Conservation (phyloP, 345 rosid genomes). For the Rhodomyrtus tomentosa region DNA sequence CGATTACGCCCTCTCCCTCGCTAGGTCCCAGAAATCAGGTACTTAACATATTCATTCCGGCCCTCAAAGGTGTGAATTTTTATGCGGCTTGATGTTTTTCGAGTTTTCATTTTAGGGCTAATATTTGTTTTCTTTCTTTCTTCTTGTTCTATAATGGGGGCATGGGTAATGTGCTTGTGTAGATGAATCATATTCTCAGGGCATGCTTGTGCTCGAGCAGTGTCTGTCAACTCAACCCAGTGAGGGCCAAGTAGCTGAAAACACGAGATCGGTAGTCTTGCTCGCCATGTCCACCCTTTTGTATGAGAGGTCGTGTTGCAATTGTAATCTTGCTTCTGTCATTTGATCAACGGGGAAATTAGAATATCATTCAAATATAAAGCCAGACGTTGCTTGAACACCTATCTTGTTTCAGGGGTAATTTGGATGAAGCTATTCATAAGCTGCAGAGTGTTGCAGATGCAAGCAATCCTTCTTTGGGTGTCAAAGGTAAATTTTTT, state of each 20-base stretch:
- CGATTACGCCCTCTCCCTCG: slow-evolving; percentile 69
- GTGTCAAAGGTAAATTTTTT: slow-evolving; percentile 35
- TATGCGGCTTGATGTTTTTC: neutral
- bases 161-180: neutral
- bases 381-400: neutral
- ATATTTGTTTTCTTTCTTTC: neutral
- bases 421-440: slow-evolving; percentile 49
- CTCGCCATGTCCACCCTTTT: slow-evolving; percentile 78
- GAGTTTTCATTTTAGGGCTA: neutral
- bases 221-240: slow-evolving; percentile 48
- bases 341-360: neutral
- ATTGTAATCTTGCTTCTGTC: neutral
- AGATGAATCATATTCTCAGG: slow-evolving; percentile 78
- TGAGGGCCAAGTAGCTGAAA: slow-evolving; percentile 34
- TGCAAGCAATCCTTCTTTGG: slow-evolving; percentile 22
- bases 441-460: slow-evolving; percentile 34
- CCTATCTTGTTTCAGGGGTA: slow-evolving; percentile 27
- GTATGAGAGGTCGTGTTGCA: slow-evolving; percentile 39
- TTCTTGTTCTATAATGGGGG: neutral
- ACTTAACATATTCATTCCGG: neutral
- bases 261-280: slow-evolving; percentile 50
- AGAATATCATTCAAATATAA: neutral
- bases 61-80: neutral
- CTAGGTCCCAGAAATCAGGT: slow-evolving; percentile 74
- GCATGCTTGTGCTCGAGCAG: slow-evolving; percentile 75